phyloP scores from a whole-genome alignment of 2,329 filamentous ascomycete genomes.

The Penicillium polonicum region DNA sequence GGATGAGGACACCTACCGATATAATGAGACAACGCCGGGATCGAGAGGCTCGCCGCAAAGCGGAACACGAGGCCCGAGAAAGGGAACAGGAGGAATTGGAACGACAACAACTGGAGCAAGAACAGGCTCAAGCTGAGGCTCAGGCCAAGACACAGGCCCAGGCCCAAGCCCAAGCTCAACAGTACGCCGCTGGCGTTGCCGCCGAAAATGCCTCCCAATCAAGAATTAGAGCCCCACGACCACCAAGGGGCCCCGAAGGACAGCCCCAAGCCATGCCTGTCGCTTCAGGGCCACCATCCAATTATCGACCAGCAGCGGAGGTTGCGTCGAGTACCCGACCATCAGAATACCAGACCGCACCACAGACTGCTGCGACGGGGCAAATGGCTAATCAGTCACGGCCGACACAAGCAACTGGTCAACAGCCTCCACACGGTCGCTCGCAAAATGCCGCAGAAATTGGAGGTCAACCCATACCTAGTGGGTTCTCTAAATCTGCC shows the following conservation, averaged over 20 bases:
- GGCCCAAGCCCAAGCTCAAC: constrained; percentile 29
- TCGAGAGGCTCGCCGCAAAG: constrained; percentile 68
- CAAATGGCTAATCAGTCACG: constrained; percentile 17
- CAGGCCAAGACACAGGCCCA: constrained; percentile 27
- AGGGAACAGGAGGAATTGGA: constrained; percentile 55
- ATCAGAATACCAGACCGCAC: constrained; percentile 19
- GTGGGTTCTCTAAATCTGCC: constrained; percentile 25
- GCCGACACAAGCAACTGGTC: constrained; percentile 18
- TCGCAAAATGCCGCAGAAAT: constrained; percentile 22
- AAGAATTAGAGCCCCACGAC: constrained; percentile 17
- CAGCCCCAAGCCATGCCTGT: constrained; percentile 12
- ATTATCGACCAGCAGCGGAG: constrained; percentile 16
- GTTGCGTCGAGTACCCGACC: constrained; percentile 15
- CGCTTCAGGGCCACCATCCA: constrained; percentile 7
- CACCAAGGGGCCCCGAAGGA: constrained; percentile 14
- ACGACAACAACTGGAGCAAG: constrained; percentile 44
- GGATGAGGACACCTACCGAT: constrained; percentile 79
- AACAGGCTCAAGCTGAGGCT: constrained; percentile 27
- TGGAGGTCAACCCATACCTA: constrained; percentile 19
- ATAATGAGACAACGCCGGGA: constrained; percentile 86
- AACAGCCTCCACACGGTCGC: constrained; percentile 21
- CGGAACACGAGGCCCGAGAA: constrained; percentile 63
- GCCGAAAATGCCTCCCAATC: constrained; percentile 34
- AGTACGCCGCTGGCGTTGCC: constrained; percentile 48
- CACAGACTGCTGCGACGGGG: constrained; percentile 2